Conservation (phyloP, 208 protist species). For the Leishmania martiniquensis region DNA sequence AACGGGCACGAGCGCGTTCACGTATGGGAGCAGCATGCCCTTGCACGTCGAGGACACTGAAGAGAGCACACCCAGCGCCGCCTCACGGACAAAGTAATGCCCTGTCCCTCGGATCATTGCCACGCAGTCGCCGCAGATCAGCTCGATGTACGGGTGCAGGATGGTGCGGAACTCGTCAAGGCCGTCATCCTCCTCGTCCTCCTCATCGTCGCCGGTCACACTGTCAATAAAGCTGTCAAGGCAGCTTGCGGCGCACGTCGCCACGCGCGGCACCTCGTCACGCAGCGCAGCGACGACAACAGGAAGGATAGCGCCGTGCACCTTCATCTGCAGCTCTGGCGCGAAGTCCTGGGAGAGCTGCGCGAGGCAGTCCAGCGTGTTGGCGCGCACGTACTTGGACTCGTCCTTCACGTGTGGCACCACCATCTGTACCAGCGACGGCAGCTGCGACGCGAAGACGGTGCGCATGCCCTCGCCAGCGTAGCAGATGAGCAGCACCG, state of each 20-base stretch:
- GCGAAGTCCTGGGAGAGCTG: constrained; percentile 79
- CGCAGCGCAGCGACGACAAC: constrained; percentile 52
- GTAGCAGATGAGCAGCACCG: constrained; percentile 77
- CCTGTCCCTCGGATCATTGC: constrained; percentile 47
- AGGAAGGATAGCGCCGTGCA: constrained; percentile 59
- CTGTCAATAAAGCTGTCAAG: constrained; percentile 81
- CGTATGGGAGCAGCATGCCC: constrained; percentile 56
- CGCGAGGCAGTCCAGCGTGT: constrained; percentile 69
- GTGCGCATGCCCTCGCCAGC: constrained; percentile 66
- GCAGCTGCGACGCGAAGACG: constrained; percentile 65
- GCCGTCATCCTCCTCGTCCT: constrained; percentile 48
- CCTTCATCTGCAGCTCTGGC: constrained; percentile 55
- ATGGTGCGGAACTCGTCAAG: constrained; percentile 42
- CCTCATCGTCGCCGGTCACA: constrained; percentile 51
- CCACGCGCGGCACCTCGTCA: constrained; percentile 72
- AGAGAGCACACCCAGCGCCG: constrained; percentile 71
- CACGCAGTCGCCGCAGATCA: constrained; percentile 64
- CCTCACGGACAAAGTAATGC: constrained; percentile 65
- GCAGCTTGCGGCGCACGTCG: constrained; percentile 65
- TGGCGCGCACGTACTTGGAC: constrained; percentile 79
- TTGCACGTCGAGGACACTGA: constrained; percentile 73
- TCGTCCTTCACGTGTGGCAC: constrained; percentile 62
- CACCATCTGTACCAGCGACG: constrained; percentile 52
- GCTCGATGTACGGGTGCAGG: constrained; percentile 66
- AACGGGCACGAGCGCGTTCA: constrained; percentile 64